These are phyloP conservation scores for Suillus placidus DNA, from an alignment of 768 basidiomycete genomes.

Conservation along the genomic window DNA sequence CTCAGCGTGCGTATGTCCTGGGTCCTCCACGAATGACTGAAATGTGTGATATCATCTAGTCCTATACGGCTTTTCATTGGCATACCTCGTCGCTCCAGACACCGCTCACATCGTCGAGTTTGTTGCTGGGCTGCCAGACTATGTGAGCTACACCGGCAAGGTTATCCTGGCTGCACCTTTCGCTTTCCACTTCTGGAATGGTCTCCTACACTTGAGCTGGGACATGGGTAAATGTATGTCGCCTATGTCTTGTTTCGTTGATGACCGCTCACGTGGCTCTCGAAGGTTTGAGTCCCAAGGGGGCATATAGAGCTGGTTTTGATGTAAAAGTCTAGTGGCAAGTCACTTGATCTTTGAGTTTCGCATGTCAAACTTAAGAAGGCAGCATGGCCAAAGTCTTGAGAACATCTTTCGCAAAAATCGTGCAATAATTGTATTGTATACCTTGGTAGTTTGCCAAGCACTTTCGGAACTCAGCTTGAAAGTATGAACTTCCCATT, in stretches of 20 bases:
- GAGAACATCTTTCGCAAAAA: not conserved
- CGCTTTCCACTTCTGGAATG: conserved; percentile 89
- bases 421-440: not conserved
- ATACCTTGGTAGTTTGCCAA: not conserved
- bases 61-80: conserved; percentile 85
- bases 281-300: conserved; percentile 78
- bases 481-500: not conserved
- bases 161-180: conserved; percentile 82
- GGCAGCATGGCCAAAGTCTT: not conserved
- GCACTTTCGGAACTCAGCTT: not conserved
- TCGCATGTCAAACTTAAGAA: not conserved
- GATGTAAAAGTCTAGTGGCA: conserved; percentile 33
- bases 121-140: conserved; percentile 71
- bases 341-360: conserved; percentile 1
- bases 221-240: conserved; percentile 85
- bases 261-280: conserved; percentile 7
- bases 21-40: not conserved
- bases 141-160: conserved; percentile 77
- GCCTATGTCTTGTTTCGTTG: conserved; percentile 1
- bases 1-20: conserved; percentile 69
- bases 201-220: conserved; percentile 89
- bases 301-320: conserved; percentile 75
- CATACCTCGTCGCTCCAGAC: conserved; percentile 81
- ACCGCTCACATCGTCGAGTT: conserved; percentile 74
- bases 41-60: conserved; percentile 46